Percentiles rank a stretch among this genome's conserved stretches.
Evolutionary conservation across 345 rosid species (phyloP).

Genomic region (Eucalyptus sideroxylon): DNA sequence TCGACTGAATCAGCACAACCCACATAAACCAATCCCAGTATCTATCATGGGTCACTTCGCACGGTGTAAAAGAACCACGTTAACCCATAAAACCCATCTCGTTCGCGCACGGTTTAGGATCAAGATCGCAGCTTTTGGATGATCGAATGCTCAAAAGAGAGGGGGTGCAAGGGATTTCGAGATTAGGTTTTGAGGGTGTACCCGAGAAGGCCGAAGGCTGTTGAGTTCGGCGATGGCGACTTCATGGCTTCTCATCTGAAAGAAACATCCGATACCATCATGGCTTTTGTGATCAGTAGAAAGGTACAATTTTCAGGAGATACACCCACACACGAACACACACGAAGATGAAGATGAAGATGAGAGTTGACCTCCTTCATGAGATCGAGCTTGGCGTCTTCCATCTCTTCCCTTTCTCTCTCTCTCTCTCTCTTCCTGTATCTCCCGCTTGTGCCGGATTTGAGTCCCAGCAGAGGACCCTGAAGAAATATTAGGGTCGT

Average conservation of each 20-base stretch:
- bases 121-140: background rate
- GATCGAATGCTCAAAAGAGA: background rate
- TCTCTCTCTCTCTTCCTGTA: background rate
- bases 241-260: constrained; percentile 28
- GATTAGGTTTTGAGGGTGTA: background rate
- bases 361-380: background rate
- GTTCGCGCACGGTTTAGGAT: background rate
- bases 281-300: background rate
- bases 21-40: background rate
- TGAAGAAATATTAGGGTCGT: background rate
- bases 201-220: constrained; percentile 20
- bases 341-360: background rate
- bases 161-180: background rate
- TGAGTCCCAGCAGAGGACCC: background rate
- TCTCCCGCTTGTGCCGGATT: background rate
- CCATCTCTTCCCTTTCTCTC: background rate
- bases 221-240: constrained; percentile 37
- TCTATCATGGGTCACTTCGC: background rate
- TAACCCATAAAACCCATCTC: background rate
- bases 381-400: background rate
- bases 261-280: background rate
- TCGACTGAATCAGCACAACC: background rate
- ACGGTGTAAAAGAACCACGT: background rate
- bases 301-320: background rate
- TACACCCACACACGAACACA: background rate